These are phyloP conservation scores for Astrothelium subdiscretum DNA, from an alignment of 495 filamentous ascomycete species.

Conservation along the genomic window DNA sequence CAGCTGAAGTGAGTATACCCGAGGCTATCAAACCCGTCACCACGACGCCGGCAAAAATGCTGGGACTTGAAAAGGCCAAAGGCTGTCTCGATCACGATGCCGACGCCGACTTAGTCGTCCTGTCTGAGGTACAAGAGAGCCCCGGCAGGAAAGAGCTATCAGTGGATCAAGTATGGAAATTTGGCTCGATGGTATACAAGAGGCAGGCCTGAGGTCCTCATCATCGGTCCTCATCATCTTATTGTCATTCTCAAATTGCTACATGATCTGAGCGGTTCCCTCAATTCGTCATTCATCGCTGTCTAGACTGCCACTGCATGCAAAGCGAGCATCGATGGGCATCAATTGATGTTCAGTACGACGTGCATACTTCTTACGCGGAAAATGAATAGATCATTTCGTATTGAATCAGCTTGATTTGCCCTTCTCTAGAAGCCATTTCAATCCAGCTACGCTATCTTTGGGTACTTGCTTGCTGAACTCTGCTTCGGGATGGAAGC, in stretches of 20 bases:
- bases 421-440: conserved; percentile 15
- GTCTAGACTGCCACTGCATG: not conserved
- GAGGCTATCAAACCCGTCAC: conserved; percentile 61
- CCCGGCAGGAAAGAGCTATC: conserved; percentile 38
- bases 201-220: not conserved
- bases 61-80: conserved; percentile 55
- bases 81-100: conserved; percentile 54
- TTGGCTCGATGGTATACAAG: conserved; percentile 33
- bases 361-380: not conserved
- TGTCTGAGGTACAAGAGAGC: conserved; percentile 42
- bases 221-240: not conserved
- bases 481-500: conserved; percentile 17
- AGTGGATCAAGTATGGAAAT: conserved; percentile 70
- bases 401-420: not conserved
- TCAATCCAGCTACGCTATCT: conserved; percentile 19
- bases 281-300: not conserved
- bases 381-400: not conserved
- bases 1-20: conserved; percentile 51
- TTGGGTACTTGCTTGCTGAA: conserved; percentile 14
- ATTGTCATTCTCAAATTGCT: not conserved
- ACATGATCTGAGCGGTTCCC: not conserved
- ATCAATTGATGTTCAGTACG: not conserved
- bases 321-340: not conserved
- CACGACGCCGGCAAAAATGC: conserved; percentile 58
- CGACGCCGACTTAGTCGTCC: conserved; percentile 69